Conservation (phyloP, 1,139 yeast species). For the Saccharomyces hybrid region DNA sequence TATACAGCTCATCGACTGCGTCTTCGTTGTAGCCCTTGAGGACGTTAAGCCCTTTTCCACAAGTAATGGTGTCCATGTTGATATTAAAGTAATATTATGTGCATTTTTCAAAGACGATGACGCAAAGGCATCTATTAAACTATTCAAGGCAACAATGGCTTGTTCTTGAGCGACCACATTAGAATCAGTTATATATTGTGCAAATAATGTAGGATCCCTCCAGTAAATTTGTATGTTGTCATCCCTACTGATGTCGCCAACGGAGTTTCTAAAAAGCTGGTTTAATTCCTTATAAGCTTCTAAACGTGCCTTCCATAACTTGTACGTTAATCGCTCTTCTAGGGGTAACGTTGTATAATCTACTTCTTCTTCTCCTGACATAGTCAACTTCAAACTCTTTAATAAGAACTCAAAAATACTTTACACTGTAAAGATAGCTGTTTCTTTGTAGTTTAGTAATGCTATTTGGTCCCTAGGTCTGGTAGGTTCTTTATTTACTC, state of each 20-base stretch:
- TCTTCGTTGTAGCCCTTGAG: slow-evolving; percentile 67
- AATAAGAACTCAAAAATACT: neutral
- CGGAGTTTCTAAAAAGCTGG: slow-evolving; percentile 35
- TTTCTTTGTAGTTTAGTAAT: neutral
- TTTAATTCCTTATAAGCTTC: slow-evolving; percentile 69
- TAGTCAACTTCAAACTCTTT: neutral
- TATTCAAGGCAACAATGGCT: slow-evolving; percentile 46
- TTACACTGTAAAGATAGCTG: neutral
- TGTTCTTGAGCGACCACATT: slow-evolving; percentile 92
- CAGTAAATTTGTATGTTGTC: slow-evolving; percentile 49
- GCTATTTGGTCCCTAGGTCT: neutral
- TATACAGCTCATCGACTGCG: slow-evolving; percentile 55
- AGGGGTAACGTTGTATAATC: slow-evolving; percentile 61
- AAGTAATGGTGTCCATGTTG: slow-evolving; percentile 46
- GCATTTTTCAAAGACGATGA: neutral
- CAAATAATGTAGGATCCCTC: slow-evolving; percentile 45
- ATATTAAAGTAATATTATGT: neutral
- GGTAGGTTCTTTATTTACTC: neutral
- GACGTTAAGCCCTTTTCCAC: slow-evolving; percentile 72
- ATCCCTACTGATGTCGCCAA: slow-evolving; percentile 45
- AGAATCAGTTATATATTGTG: slow-evolving; percentile 58
- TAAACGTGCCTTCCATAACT: slow-evolving; percentile 82
- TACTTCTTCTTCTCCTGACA: slow-evolving; percentile 37
- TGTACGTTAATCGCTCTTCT: slow-evolving; percentile 59
- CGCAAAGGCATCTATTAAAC: slow-evolving; percentile 8